A percentile compares a stretch with the other conserved stretches of the same genome.
Evolutionary conservation across 345 rosid genomes (phyloP).

Genomic region (Turnera subulata): DNA sequence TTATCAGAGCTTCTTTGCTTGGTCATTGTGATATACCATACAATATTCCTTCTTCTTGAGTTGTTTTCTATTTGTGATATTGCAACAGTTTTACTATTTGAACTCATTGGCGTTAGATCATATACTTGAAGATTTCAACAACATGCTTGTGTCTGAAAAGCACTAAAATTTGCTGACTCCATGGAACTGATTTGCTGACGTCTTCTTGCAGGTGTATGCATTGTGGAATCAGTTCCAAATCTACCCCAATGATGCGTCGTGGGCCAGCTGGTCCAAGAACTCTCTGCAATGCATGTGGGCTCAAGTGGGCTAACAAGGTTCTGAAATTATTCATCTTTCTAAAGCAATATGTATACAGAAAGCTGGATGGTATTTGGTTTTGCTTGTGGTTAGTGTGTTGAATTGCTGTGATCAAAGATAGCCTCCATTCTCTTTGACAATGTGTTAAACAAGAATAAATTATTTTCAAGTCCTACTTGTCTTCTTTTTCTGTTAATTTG

Average conservation of each 20-base stretch:
- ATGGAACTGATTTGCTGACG: neutral
- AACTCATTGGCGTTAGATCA: neutral
- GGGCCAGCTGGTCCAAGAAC: constrained; percentile 44
- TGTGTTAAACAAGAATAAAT: neutral
- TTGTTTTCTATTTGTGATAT: neutral
- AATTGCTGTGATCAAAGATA: neutral
- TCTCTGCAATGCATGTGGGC: constrained; percentile 46
- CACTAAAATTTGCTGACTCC: neutral
- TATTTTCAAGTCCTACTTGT: neutral
- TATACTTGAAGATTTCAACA: neutral
- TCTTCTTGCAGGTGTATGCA: constrained; percentile 29
- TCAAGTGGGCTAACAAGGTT: constrained; percentile 47
- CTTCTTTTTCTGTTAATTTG: neutral
- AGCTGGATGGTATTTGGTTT: neutral
- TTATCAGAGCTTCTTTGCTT: too few relatives aligned
- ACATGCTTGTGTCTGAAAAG: neutral
- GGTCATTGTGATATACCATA: too few relatives aligned
- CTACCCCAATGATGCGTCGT: constrained; percentile 49
- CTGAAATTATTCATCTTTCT: too few relatives aligned
- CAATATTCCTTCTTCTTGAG: too few relatives aligned
- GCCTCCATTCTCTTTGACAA: neutral
- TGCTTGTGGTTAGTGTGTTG: too few relatives aligned
- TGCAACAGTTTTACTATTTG: neutral
- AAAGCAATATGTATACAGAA: neutral
- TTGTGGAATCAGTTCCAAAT: constrained; percentile 38